Evolutionary conservation across 495 filamentous ascomycete genomes (phyloP).

Genomic region (Neurospora sp.): DNA sequence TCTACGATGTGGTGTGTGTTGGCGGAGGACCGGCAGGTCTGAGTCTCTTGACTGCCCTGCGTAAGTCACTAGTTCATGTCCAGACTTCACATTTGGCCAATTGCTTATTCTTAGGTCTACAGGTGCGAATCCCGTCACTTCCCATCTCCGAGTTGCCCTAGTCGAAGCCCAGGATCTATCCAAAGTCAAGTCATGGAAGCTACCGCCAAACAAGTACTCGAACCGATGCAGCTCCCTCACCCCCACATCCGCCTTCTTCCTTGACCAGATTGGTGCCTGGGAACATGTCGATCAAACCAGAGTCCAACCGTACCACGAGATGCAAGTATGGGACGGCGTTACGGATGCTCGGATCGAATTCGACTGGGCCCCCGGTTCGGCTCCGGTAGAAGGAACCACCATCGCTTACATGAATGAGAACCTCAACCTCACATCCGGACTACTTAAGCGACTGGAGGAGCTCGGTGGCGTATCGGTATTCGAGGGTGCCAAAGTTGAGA

Average conservation of each 20-base stretch:
- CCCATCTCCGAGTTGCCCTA: conserved; percentile 72
- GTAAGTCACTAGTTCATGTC: conserved; percentile 37
- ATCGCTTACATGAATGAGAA: conserved; percentile 98
- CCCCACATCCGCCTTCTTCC: conserved; percentile 63
- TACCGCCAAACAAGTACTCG: conserved; percentile 63
- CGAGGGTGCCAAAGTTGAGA: conserved; percentile 63
- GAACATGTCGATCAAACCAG: conserved; percentile 55
- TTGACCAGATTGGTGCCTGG: conserved; percentile 80
- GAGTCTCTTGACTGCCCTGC: conserved; percentile 74
- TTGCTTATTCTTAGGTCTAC: background rate
- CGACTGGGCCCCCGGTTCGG: conserved; percentile 52
- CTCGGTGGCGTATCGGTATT: conserved; percentile 59
- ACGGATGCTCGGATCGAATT: conserved; percentile 81
- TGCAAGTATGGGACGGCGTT: conserved; percentile 96
- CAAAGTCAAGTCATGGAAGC: conserved; percentile 52
- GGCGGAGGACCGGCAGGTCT: conserved; percentile 95
- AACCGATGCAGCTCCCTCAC: conserved; percentile 94
- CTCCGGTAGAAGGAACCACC: conserved; percentile 32
- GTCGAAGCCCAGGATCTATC: conserved; percentile 79
- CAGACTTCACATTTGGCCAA: background rate
- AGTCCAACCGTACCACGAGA: conserved; percentile 81
- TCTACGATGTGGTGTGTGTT: conserved; percentile 93
- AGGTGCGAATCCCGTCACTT: conserved; percentile 62
- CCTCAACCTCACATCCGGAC: conserved; percentile 66
- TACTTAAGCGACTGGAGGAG: conserved; percentile 60